Percentiles rank a stretch among this genome's conserved stretches.
phyloP scores from a whole-genome alignment of 495 filamentous ascomycete genomes.

The Collariella sp. region DNA sequence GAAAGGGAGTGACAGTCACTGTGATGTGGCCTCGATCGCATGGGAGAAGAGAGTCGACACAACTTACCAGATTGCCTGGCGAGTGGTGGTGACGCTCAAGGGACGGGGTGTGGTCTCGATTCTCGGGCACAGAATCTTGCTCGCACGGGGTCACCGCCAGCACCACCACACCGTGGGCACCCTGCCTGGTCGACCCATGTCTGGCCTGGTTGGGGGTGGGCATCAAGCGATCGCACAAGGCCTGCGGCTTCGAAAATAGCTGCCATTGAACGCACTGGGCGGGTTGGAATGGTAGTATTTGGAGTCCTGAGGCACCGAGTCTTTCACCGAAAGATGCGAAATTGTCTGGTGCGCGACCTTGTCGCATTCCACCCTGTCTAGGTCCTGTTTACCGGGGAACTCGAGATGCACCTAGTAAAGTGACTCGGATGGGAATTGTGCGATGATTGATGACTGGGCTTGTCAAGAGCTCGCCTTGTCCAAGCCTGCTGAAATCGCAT shows the following conservation, averaged over 20 bases:
- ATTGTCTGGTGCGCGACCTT: slow-evolving; percentile 3
- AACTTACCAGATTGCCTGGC: slow-evolving; percentile 31
- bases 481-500: too few species aligned
- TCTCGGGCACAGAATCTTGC: slow-evolving; percentile 15
- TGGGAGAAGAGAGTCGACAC: slow-evolving; percentile 24
- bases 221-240: background rate
- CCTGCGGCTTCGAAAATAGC: background rate
- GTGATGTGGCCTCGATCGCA: slow-evolving; percentile 30
- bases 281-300: background rate
- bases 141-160: slow-evolving; percentile 2
- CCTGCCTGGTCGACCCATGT: slow-evolving; percentile 3
- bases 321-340: background rate
- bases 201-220: background rate
- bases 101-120: slow-evolving; percentile 20
- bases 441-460: too few species aligned
- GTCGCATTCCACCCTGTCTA: slow-evolving; percentile 4
- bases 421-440: too few species aligned
- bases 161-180: background rate
- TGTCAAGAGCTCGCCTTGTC: too few species aligned
- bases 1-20: slow-evolving; percentile 12
- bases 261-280: background rate
- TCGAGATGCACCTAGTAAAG: too few species aligned
- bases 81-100: slow-evolving; percentile 27
- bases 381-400: too few species aligned
- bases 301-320: background rate